Base-by-base conservation (phyloP, 2,329 filamentous ascomycete genomes). In the Neonectria hederae region DNA sequence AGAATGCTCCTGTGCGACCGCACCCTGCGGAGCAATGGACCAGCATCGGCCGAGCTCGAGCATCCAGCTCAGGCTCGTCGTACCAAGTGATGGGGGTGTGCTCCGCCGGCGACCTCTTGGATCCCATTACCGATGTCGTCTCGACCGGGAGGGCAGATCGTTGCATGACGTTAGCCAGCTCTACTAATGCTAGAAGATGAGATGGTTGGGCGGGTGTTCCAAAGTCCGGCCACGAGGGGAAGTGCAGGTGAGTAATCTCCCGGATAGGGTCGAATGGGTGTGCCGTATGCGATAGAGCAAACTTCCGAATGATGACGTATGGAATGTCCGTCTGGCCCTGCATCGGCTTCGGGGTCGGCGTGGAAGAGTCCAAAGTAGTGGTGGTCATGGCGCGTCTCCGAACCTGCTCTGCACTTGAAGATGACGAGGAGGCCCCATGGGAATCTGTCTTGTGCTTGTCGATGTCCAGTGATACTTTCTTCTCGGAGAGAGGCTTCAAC, bases 11-110 rank as follows among this genome's bases (percentile, higher is more conserved):
- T 0, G 96, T 99, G 14, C 96, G 91, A 0, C 96, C 96, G 79
- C 96, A 99, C 0, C 96, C 96, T 4, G 96, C 96, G 58, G 93
- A 97, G 80, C 96, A 99, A 77, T 99, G 96, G 0, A 99, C 95
- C 22, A 99, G 78, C 71, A 97, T 89, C 8, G 95, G 95, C 30
- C 92, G 85, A 24, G 85, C 70, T 1, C 79, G 73, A 8, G 78
- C 75, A 24, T 84, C 80, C 1, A 81, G 76, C 68, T 90, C 88
- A 0, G 91, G 89, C 51, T 91, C 89, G 32, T 89, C 84, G 24
- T 84, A 81, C 78, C 84, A 86, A 2, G 81, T 76, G 54, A 83
- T 76, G 10, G 80, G 75, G 9, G 73, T 49, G 5, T 74, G 52
- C n/a, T 79, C 76, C 55, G 63, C 68, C 42, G 56, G 71, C 48